Conservation (phyloP, 108 stramenopile species). For the Parietichytrium sp. region DNA sequence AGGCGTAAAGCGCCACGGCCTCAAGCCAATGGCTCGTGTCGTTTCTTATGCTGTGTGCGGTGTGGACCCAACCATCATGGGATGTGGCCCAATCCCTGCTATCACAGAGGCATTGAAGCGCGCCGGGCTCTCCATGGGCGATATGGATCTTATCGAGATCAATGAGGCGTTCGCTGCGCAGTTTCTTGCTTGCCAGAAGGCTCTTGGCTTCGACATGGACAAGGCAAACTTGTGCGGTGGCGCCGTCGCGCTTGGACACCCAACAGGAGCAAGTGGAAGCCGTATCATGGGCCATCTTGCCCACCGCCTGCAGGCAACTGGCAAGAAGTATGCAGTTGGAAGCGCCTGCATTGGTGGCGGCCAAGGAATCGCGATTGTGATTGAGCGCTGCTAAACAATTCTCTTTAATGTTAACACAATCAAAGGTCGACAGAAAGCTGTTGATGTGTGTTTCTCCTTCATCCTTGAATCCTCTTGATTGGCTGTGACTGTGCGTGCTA, state of each 20-base stretch:
- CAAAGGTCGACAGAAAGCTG: no score
- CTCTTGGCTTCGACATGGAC: slow-evolving; percentile 83
- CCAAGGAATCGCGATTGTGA: slow-evolving; percentile 93
- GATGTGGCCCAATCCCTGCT: slow-evolving; percentile 89
- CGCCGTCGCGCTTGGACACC: slow-evolving; percentile 88
- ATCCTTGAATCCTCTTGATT: no score
- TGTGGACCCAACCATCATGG: slow-evolving; percentile 68
- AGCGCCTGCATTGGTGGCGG: slow-evolving; percentile 98
- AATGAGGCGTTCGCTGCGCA: slow-evolving; percentile 99
- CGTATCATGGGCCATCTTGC: slow-evolving; percentile 87
- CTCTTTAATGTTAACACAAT: no score
- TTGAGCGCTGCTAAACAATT: slow-evolving; percentile 71
- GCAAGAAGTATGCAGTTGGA: slow-evolving; percentile 77
- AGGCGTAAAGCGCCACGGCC: slow-evolving; percentile 73
- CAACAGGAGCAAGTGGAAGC: slow-evolving; percentile 83
- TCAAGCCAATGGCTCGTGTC: slow-evolving; percentile 72
- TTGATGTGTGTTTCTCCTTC: no score
- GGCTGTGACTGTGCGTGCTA: no score
- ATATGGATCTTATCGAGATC: slow-evolving; percentile 94
- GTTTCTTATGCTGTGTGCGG: slow-evolving; percentile 37
- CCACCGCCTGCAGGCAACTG: slow-evolving; percentile 71
- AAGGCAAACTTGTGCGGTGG: slow-evolving; percentile 82
- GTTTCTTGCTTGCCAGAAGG: slow-evolving; percentile 90
- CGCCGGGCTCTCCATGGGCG: slow-evolving; percentile 75
- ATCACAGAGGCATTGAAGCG: slow-evolving; percentile 76